These are phyloP conservation scores for Neoscytalidium dimidiatum DNA, from an alignment of 2,329 filamentous ascomycete species.

Conservation along the genomic window DNA sequence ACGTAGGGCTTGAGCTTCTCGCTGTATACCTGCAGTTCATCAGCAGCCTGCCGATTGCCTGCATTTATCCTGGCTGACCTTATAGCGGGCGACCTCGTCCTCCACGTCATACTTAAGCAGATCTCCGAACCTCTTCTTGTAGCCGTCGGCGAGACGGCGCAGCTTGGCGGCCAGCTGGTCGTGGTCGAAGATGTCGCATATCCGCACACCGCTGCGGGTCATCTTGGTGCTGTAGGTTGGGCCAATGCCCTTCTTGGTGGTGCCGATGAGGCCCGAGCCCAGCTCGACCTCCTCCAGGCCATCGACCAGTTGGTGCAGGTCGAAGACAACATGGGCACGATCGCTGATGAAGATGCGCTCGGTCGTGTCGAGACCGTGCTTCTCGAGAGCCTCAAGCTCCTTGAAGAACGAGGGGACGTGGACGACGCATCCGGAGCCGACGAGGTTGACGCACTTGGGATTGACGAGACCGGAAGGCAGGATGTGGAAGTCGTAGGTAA, in stretches of 20 bases:
- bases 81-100: constrained; percentile 66
- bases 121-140: constrained; percentile 69
- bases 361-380: constrained; percentile 60
- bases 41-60: not conserved
- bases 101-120: constrained; percentile 68
- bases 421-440: constrained; percentile 64
- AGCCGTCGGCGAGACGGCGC: constrained; percentile 61
- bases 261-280: constrained; percentile 51
- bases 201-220: constrained; percentile 65
- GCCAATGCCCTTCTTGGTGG: constrained; percentile 54
- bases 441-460: constrained; percentile 69
- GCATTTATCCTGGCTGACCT: constrained; percentile 39
- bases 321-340: constrained; percentile 64
- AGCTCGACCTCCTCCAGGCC: constrained; percentile 64
- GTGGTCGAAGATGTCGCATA: constrained; percentile 69
- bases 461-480: constrained; percentile 68
- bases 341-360: constrained; percentile 66
- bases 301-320: constrained; percentile 68
- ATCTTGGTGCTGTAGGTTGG: constrained; percentile 66
- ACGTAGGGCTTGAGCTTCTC: constrained; percentile 60
- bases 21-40: constrained; percentile 49
- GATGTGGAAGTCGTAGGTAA: constrained; percentile 48
- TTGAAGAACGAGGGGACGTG: constrained; percentile 69
- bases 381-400: constrained; percentile 62
- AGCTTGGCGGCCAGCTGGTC: constrained; percentile 67